Percentiles rank a stretch among this genome's conserved stretches.
Evolutionary conservation across 805 yeast species (phyloP).

Genomic region (Tetrapisispora fleetii): DNA sequence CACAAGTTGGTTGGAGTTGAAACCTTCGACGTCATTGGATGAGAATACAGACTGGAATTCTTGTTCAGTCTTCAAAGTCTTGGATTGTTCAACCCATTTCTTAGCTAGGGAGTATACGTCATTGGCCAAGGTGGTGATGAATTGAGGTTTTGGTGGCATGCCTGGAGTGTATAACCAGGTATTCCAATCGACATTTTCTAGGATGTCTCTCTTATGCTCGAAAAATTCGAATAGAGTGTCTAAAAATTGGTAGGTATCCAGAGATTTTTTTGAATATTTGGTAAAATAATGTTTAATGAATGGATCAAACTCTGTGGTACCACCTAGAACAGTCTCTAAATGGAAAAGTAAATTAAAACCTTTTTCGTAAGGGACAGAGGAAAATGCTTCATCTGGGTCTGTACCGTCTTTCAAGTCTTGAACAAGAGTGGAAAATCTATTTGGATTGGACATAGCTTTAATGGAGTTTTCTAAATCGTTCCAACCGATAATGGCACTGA

Average conservation of each 20-base stretch:
- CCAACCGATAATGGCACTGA: slow-evolving; percentile 85
- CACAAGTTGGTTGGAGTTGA: slow-evolving; percentile 67
- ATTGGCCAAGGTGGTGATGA: slow-evolving; percentile 71
- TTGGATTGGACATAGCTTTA: slow-evolving; percentile 47
- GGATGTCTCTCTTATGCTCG: slow-evolving; percentile 35
- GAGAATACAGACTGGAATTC: slow-evolving; percentile 32
- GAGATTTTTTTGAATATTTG: slow-evolving; percentile 56
- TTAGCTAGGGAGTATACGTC: slow-evolving; percentile 56
- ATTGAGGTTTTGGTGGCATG: slow-evolving; percentile 78
- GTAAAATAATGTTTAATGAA: slow-evolving; percentile 71
- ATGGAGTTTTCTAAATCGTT: slow-evolving; percentile 62
- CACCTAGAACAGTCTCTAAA: slow-evolving; percentile 63
- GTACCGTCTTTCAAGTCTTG: slow-evolving; percentile 58
- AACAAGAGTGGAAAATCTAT: slow-evolving; percentile 52
- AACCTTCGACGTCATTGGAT: slow-evolving; percentile 40
- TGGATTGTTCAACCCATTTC: slow-evolving; percentile 46
- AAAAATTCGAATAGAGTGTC: slow-evolving; percentile 66
- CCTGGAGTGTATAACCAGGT: slow-evolving; percentile 77
- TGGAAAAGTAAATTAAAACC: slow-evolving; percentile 73
- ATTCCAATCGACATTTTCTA: slow-evolving; percentile 75
- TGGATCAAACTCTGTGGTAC: slow-evolving; percentile 56
- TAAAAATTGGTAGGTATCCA: slow-evolving; percentile 74
- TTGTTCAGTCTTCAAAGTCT: slow-evolving; percentile 5
- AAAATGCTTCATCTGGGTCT: slow-evolving; percentile 87
- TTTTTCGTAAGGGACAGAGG: slow-evolving; percentile 83